A percentile compares a stretch with the other conserved stretches of the same genome.
phyloP scores from a whole-genome alignment of 2,329 filamentous ascomycete species.

The Epichloe typhina region DNA sequence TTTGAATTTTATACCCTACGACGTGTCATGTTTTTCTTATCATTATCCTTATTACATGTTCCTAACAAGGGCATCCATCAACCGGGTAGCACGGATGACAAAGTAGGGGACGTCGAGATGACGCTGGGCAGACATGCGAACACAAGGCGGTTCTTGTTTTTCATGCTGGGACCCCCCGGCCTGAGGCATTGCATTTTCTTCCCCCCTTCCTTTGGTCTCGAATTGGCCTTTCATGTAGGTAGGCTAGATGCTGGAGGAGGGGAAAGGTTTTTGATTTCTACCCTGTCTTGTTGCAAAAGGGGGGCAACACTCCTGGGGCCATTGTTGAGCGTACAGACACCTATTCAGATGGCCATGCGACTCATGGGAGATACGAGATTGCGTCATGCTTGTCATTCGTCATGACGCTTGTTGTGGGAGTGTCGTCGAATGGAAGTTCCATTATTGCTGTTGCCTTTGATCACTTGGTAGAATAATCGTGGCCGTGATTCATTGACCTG shows the following conservation, averaged over 20 bases:
- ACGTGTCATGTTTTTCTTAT: neutral
- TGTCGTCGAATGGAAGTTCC: no score
- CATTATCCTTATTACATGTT: neutral
- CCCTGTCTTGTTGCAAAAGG: neutral
- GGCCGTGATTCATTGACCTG: no score
- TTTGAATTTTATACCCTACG: slow-evolving; percentile 6
- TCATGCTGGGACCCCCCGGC: neutral
- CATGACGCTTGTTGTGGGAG: no score
- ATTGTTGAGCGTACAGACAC: slow-evolving; percentile 1
- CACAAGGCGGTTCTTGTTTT: neutral
- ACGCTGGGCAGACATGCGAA: neutral
- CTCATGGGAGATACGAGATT: neutral
- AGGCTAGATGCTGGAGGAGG: neutral
- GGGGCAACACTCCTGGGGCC: neutral
- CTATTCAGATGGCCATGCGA: neutral
- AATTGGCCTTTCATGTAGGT: neutral
- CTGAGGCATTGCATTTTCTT: neutral
- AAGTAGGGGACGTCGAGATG: neutral
- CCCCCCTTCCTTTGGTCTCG: neutral
- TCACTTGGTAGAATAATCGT: no score
- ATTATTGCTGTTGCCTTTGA: no score
- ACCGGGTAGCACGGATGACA: neutral
- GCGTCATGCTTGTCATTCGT: neutral
- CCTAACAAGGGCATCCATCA: neutral
- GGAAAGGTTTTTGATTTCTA: neutral